phyloP scores from a whole-genome alignment of 2,329 filamentous ascomycete genomes.

The Venturia aucupariae region DNA sequence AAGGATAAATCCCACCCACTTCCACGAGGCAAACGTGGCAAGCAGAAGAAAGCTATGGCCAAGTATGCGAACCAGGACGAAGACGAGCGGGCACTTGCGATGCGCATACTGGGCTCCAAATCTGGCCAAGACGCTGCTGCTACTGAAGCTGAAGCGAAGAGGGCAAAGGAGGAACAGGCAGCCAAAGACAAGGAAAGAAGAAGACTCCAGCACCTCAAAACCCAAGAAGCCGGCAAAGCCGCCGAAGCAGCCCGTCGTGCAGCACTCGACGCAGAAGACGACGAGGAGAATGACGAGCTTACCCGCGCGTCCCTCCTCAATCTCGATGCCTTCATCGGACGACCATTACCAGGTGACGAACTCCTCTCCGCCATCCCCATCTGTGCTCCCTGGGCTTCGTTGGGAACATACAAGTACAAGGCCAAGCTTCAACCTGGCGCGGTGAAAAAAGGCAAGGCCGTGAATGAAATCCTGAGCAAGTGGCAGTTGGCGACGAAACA shows the following conservation, averaged over 20 bases:
- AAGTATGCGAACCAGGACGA: slow-evolving; percentile 96
- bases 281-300: slow-evolving; percentile 50
- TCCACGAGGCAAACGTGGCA: slow-evolving; percentile 65
- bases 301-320: slow-evolving; percentile 41
- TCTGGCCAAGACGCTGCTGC: slow-evolving; percentile 58
- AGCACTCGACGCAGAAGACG: slow-evolving; percentile 34
- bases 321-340: slow-evolving; percentile 67
- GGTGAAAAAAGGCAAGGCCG: slow-evolving; percentile 88
- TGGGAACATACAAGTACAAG: slow-evolving; percentile 77
- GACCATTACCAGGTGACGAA: slow-evolving; percentile 72
- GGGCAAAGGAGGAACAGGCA: slow-evolving; percentile 64
- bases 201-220: slow-evolving; percentile 67
- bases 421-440: slow-evolving; percentile 86
- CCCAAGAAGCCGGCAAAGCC: slow-evolving; percentile 65
- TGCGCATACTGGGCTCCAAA: slow-evolving; percentile 74
- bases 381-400: slow-evolving; percentile 54
- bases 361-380: slow-evolving; percentile 57
- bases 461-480: slow-evolving; percentile 76
- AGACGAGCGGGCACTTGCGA: slow-evolving; percentile 76
- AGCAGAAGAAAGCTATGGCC: slow-evolving; percentile 75
- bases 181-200: slow-evolving; percentile 64
- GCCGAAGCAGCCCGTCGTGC: slow-evolving; percentile 57
- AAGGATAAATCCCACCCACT: slow-evolving; percentile 21
- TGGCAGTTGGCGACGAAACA: slow-evolving; percentile 62
- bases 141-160: slow-evolving; percentile 47